Conservation (phyloP, 2,329 filamentous ascomycete genomes). For the Fonsecaea erecta region DNA sequence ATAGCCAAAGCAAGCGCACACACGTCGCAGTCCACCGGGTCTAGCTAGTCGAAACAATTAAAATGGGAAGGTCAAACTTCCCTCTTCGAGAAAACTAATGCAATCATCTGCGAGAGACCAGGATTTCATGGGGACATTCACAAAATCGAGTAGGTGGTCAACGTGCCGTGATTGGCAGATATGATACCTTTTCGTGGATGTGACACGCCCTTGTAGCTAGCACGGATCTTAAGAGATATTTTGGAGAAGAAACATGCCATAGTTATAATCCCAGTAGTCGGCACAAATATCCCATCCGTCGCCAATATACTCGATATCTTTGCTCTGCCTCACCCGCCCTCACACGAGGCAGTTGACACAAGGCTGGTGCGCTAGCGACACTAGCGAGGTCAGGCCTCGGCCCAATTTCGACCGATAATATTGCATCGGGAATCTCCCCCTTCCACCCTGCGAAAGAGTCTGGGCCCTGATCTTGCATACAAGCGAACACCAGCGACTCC, state of each 20-base stretch:
- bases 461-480: conserved; percentile 1
- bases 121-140: not conserved
- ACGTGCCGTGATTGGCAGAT: not conserved
- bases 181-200: not conserved
- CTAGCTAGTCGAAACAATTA: conserved; percentile 1
- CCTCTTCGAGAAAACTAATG: not conserved
- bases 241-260: not conserved
- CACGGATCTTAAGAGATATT: not conserved
- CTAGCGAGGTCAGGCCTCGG: conserved; percentile 12
- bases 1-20: conserved; percentile 20
- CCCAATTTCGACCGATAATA: conserved; percentile 5
- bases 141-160: not conserved
- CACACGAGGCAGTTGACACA: not conserved
- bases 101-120: not conserved
- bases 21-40: conserved; percentile 19
- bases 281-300: not conserved
- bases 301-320: not conserved
- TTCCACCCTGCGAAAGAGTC: not conserved
- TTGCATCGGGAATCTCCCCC: conserved; percentile 2
- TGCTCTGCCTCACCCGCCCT: not conserved
- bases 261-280: not conserved
- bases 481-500: not conserved
- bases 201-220: not conserved
- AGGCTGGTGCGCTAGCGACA: not conserved
- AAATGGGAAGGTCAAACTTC: not conserved